Evolutionary conservation across 2,329 filamentous ascomycete genomes (phyloP), one percentile per base, ranked within the genome.

Genomic region (Fusarium drepaniforme): DNA sequence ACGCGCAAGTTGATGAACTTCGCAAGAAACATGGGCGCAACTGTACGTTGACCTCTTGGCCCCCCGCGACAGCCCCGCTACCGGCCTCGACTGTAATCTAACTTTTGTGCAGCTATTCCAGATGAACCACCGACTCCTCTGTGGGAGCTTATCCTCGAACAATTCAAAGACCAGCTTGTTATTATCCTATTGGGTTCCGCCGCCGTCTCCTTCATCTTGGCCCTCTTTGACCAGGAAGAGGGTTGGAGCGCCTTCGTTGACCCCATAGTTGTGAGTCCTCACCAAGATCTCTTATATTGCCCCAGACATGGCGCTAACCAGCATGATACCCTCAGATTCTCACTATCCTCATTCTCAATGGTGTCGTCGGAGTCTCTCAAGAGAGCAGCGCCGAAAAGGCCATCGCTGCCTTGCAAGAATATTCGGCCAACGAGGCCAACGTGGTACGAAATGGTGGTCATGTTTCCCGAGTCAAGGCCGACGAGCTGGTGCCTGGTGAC

Each of bases 351-450:
- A 93, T 99, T 74, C 92, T 99, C 79, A 99, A 99, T 85, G 94
- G 97, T 72, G 93, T 99, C 77, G 97, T 99, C 75, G 97, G 97
- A 82, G 97, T 99, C 33, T 98, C 96, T 67, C 97, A 99, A 88
- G 97, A 99, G 88, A 98, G 94, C 85, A 98, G 96, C 82, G 97
- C 97, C 76, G 97, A 99, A 84, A 98, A 98, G 87, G 97, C 97
- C 62, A 99, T 99, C 82, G 96, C 97, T 30, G 97, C 97, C 53
- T 90, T 99, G 67, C 97, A 99, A 85, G 96, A 99, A 90, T 99
- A 99, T 86, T 98, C 96, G 35, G 97, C 97, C 81, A 99, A 98
- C 85, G 95, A 98, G 84, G 96, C 97, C 78, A 99, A 96, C 82
- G 96, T 97, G 64, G 84, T 98, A 69, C 94, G 97, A 80, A 92